phyloP scores from a whole-genome alignment of 441 rosid species.

The Rhodomyrtus psidioides region DNA sequence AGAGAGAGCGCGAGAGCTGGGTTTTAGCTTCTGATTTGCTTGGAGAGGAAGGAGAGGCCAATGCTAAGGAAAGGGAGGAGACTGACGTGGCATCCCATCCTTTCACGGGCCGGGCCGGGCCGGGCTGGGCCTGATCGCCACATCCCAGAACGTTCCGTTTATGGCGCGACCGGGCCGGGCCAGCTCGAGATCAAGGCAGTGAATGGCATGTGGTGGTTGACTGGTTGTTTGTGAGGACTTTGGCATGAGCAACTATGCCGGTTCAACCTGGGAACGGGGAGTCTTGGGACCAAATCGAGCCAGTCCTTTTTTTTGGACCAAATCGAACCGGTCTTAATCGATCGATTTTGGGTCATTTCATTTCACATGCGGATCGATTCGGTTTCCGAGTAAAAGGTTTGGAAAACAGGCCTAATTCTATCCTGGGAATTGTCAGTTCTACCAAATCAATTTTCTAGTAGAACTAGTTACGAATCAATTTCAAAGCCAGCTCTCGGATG shows the following conservation, averaged over 20 bases:
- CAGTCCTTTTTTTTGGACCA: not conserved
- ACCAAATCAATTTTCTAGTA: rapidly evolving
- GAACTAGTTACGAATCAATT: not conserved
- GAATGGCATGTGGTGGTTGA: not conserved
- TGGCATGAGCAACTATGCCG: not conserved
- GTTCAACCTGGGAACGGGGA: not conserved
- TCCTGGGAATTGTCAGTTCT: rapidly evolving
- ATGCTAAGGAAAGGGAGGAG: not conserved
- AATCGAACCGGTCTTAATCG: not conserved
- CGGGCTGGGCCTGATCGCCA: not conserved
- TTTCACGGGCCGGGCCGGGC: not conserved
- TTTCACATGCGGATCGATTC: not conserved
- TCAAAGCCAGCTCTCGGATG: rapidly evolving
- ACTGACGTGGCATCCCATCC: not conserved
- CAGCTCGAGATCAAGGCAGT: not conserved
- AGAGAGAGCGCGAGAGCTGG: not conserved
- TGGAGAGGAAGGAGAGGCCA: not conserved
- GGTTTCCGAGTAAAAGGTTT: not conserved
- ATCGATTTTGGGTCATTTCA: not conserved
- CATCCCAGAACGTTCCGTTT: not conserved
- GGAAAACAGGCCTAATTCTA: not conserved
- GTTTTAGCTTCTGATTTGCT: not conserved
- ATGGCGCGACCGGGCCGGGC: not conserved
- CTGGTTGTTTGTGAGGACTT: too few relatives aligned
- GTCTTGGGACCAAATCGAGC: not conserved